Percentiles rank a stretch among this genome's conserved stretches.
Conservation (phyloP, 352 stramenopile genomes). For the Globisporangium spinosum region DNA sequence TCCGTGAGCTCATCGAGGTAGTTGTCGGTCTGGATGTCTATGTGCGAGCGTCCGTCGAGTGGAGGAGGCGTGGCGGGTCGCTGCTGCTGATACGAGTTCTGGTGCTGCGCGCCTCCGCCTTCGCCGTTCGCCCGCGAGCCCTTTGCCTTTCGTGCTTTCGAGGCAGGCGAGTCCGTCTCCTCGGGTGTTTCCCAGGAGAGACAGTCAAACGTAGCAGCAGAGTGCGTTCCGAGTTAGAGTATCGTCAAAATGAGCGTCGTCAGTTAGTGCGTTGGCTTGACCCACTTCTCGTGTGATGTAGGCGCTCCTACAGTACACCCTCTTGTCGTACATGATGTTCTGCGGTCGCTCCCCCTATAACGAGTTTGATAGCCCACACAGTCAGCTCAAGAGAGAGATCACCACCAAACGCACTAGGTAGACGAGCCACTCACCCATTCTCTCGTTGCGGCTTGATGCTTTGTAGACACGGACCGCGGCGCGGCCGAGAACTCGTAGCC, state of each 20-base stretch:
- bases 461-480: constrained; percentile 68
- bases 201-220: too few relatives aligned
- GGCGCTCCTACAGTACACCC: constrained; percentile 92
- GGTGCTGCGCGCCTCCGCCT: neutral
- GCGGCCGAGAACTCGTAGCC: constrained; percentile 74
- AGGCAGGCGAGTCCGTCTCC: neutral
- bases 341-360: constrained; percentile 43
- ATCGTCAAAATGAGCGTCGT: too few relatives aligned
- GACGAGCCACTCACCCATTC: constrained; percentile 22
- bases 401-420: too few relatives aligned
- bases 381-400: neutral
- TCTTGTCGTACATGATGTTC: constrained; percentile 94
- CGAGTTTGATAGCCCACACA: neutral
- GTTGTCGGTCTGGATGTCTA: constrained; percentile 94
- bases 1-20: constrained; percentile 94
- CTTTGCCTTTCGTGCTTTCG: constrained; percentile 13
- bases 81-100: constrained; percentile 18
- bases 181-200: constrained; percentile 33
- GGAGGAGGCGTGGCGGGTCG: constrained; percentile 79
- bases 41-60: constrained; percentile 84
- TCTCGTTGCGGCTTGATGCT: constrained; percentile 53
- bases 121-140: neutral
- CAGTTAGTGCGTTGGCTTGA: too few relatives aligned
- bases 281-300: constrained; percentile 74
- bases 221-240: too few relatives aligned